Conservation (phyloP, 768 basidiomycete species). For the Sistotremastrum niveocremeum region DNA sequence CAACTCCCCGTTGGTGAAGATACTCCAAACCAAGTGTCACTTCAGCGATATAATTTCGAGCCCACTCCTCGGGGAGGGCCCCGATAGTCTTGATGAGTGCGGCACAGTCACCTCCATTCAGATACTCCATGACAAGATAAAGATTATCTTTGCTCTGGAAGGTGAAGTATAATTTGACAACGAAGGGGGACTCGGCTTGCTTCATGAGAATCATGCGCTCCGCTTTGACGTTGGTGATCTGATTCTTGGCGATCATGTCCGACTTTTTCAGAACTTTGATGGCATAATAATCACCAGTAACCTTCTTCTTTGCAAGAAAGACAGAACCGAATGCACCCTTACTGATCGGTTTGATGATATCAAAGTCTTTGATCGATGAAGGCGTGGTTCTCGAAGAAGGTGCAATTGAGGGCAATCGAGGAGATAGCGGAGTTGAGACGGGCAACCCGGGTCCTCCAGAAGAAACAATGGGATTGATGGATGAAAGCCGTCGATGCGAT, state of each 20-base stretch:
- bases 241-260: constrained; percentile 99
- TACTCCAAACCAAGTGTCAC: constrained; percentile 92
- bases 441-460: constrained; percentile 14
- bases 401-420: constrained; percentile 66
- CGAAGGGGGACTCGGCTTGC: constrained; percentile 95
- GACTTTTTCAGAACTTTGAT: constrained; percentile 99
- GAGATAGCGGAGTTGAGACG: constrained; percentile 50
- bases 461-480: constrained; percentile 45
- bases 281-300: constrained; percentile 95
- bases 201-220: constrained; percentile 99
- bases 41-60: constrained; percentile 91
- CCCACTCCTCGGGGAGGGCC: constrained; percentile 90
- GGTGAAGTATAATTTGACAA: constrained; percentile 94
- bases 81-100: constrained; percentile 95
- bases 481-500: constrained; percentile 64
- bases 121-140: constrained; percentile 98
- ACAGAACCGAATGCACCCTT: constrained; percentile 99
- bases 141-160: constrained; percentile 99
- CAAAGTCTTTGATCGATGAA: constrained; percentile 96
- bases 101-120: constrained; percentile 96
- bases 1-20: constrained; percentile 87
- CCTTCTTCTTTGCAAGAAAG: constrained; percentile 96
- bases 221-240: constrained; percentile 99
- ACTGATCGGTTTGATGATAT: constrained; percentile 98
- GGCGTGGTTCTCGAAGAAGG: constrained; percentile 69